These are phyloP conservation scores for Tritrichomonas foetus DNA, from an alignment of 208 protist genomes.

Conservation along the genomic window DNA sequence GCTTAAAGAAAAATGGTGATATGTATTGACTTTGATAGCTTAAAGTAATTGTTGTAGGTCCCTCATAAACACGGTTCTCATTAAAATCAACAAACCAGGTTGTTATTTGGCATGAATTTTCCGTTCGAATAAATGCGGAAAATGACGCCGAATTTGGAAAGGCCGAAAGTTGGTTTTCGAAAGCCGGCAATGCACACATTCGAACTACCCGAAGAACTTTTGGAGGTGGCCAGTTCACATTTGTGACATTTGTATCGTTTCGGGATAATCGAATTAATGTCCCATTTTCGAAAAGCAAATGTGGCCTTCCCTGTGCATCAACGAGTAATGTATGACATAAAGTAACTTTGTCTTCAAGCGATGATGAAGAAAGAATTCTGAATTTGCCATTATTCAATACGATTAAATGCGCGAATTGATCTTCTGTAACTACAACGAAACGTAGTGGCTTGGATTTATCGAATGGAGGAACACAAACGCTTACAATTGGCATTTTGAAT, in stretches of 20 bases:
- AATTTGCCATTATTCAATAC: background rate
- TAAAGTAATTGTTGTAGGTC: background rate
- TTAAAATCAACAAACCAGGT: background rate
- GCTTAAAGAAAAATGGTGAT: background rate
- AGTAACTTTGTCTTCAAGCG: background rate
- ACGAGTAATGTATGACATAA: background rate
- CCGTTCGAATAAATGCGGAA: background rate
- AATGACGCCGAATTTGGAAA: background rate
- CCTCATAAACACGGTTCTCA: background rate
- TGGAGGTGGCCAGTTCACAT: too few species aligned
- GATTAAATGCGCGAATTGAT: background rate
- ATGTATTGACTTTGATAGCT: background rate
- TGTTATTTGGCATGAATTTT: background rate
- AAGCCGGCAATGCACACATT: background rate
- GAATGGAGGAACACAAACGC: background rate
- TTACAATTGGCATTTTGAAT: background rate
- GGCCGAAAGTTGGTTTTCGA: background rate
- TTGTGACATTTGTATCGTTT: background rate
- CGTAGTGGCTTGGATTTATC: background rate
- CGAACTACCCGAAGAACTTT: too few species aligned
- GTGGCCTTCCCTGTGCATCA: background rate
- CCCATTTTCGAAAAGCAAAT: constrained; percentile 9
- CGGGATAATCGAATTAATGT: background rate
- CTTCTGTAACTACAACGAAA: constrained; percentile 28
- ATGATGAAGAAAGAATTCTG: background rate